Conservation (phyloP, 2,329 filamentous ascomycete genomes). For the Xylaria sp. region DNA sequence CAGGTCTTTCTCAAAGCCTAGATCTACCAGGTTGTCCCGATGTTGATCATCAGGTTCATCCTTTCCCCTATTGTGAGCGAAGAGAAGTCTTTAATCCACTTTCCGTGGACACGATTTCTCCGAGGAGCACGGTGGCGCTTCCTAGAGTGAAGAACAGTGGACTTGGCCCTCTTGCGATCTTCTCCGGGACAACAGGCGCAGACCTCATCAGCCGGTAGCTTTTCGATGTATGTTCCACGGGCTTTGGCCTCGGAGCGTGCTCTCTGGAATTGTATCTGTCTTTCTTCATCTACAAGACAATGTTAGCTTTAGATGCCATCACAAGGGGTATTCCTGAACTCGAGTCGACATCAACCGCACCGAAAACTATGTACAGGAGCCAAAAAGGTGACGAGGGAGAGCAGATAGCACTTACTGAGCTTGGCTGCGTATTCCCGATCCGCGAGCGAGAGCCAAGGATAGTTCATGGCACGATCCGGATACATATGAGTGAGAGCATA, state of each 20-base stretch:
- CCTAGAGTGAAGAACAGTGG: neutral
- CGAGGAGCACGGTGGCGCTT: neutral
- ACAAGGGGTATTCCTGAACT: neutral
- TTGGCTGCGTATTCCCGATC: slow-evolving; percentile 54
- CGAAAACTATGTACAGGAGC: neutral
- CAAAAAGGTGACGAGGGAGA: neutral
- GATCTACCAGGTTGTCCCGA: neutral
- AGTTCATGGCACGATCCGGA: slow-evolving; percentile 60
- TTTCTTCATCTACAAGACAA: slow-evolving; percentile 37
- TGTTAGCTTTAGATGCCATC: slow-evolving; percentile 12
- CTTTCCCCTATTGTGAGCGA: neutral
- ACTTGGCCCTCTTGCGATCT: slow-evolving; percentile 40
- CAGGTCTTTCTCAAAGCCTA: neutral
- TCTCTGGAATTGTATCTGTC: slow-evolving; percentile 36
- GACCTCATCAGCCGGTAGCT: slow-evolving; percentile 24
- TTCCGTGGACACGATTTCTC: neutral
- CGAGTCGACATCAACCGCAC: neutral
- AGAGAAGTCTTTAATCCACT: neutral
- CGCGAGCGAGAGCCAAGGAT: slow-evolving; percentile 57
- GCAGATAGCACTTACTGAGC: slow-evolving; percentile 53
- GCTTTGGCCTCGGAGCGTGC: slow-evolving; percentile 38
- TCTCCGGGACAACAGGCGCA: slow-evolving; percentile 47
- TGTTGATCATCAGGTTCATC: too few relatives aligned
- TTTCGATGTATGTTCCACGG: slow-evolving; percentile 42
- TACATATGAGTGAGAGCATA: slow-evolving; percentile 54